Evolutionary conservation across 2,329 filamentous ascomycete genomes (phyloP), one percentile per base, ranked within the genome.

Genomic region (Penicillium sp.): DNA sequence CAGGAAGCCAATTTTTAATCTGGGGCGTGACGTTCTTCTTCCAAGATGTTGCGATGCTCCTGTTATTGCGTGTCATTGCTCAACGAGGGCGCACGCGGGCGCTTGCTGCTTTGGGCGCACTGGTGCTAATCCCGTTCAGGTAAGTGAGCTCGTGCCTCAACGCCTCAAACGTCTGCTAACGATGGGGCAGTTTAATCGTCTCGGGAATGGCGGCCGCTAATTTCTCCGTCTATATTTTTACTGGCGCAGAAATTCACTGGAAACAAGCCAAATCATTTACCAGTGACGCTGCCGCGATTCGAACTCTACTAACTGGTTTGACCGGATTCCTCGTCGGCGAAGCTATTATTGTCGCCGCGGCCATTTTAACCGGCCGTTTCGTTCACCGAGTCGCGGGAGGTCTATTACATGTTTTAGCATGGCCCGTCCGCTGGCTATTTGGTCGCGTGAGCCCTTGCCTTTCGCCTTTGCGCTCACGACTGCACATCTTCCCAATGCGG

Each of bases 1-100:
- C 63, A 1, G 38, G 55, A 2, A 33, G 52, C 13, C 60, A 63
- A 39, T 58, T 68, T 24, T 41, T 66, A 4, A 33, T 61, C 6
- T 68, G 65, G 65, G 64, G 64, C 2, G 36, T 63, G 10, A 68
- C 65, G 13, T 68, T 68, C 42, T 66, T 67, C 49, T 64, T 65
- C 16, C 65, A 68, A 46, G 65, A 67, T 67, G 63, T 66, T 29
- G 48, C 60, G 10, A 47, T 65, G 15, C 56, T 66, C 15, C 46
- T 68, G 3, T 47, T 67, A 12, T 52, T 62, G 33, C 62, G 65
- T 6, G 57, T 60, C 29, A 44, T 63, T 41, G 60, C 57, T 1
- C 63, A 65, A 15, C 59, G 57, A 42, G 54, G 65, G 33, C 54
- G 57, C 13, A 58, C 60, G 58, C 64, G 62, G 28, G 45, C 50